Evolutionary conservation across 108 stramenopile species (phyloP), one percentile per base, ranked within the genome.

Genomic region (Nitzschia palea): DNA sequence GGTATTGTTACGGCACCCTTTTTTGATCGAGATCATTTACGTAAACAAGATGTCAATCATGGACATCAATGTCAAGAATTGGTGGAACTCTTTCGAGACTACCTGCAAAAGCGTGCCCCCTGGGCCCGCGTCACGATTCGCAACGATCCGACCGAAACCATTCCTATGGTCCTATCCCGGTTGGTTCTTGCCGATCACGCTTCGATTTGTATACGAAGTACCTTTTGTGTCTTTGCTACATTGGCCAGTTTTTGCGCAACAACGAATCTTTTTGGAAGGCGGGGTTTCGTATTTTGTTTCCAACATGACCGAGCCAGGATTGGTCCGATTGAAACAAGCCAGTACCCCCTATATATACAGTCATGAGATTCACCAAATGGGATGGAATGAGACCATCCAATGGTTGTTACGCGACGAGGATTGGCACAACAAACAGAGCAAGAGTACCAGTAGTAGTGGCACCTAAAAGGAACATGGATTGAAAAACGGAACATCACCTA

Each of bases 1-100:
- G 75, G 75, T 6, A 76, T 76, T 42, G 44, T 76, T 5, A 76
- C 75, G 14, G 66, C 66, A 20, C 63, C 69, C 15, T 48, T n/a
- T n/a, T 68, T 76, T 51, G 55, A 63, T 2, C 34, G 28, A 4
- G 8, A 30, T 2, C 22, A 58, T 28, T 47, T 45, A 3, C 56
- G 71, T 18, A 22, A 28, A 42, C 59, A 67, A 61, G 73, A 74
- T 44, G 44, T 5, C 0, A 28, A 28, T 4, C 45, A 48, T 51
- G 48, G 56, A 12, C 2, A 17, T 3, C 6, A 51, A 2, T 76
- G 75, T 18, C 36, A 43, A 42, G 17, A 17, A 26, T 23, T 76
- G 2, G 75, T 71, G 0, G 14, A 14, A 5, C 14, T 28, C 14
- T 48, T 76, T 8, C 51, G 37, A 42, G 69, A 45, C 18, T 70